Percentiles rank a stretch among this genome's conserved stretches.
phyloP scores from a whole-genome alignment of 805 yeast species.

The Candida germanica region DNA sequence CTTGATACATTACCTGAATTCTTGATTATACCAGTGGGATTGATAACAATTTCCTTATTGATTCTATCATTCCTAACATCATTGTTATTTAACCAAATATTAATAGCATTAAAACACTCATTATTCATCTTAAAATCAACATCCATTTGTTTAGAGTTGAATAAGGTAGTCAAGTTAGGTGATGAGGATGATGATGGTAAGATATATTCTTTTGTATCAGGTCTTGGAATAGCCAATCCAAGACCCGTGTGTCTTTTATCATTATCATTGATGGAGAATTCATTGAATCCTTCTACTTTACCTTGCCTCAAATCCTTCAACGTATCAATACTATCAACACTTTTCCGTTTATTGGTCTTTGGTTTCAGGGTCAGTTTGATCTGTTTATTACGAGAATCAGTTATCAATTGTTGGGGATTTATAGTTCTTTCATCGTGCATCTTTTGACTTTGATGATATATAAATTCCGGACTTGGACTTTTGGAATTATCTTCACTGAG shows the following conservation, averaged over 20 bases:
- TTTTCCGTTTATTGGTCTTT: conserved; percentile 1
- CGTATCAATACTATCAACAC: background rate
- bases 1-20: conserved; percentile 13
- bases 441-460: conserved; percentile 7
- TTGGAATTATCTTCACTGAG: conserved; percentile 10
- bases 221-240: background rate
- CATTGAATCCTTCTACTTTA: background rate
- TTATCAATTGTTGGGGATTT: conserved; percentile 30
- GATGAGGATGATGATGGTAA: conserved; percentile 17
- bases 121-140: conserved; percentile 33
- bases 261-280: background rate
- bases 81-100: conserved; percentile 30
- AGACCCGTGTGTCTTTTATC: background rate
- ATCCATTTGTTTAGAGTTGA: conserved; percentile 1
- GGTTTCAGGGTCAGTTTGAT: too few species aligned
- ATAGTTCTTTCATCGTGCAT: conserved; percentile 23
- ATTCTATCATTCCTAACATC: conserved; percentile 13
- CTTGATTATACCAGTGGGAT: conserved; percentile 31
- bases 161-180: conserved; percentile 17
- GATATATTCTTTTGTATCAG: conserved; percentile 8
- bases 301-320: background rate
- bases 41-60: conserved; percentile 19
- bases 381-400: conserved; percentile 5
- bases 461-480: conserved; percentile 16
- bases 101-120: conserved; percentile 39